Evolutionary conservation across 2,329 filamentous ascomycete genomes (phyloP), one percentile per base, ranked within the genome.

Genomic region (Beauveria asiatica): DNA sequence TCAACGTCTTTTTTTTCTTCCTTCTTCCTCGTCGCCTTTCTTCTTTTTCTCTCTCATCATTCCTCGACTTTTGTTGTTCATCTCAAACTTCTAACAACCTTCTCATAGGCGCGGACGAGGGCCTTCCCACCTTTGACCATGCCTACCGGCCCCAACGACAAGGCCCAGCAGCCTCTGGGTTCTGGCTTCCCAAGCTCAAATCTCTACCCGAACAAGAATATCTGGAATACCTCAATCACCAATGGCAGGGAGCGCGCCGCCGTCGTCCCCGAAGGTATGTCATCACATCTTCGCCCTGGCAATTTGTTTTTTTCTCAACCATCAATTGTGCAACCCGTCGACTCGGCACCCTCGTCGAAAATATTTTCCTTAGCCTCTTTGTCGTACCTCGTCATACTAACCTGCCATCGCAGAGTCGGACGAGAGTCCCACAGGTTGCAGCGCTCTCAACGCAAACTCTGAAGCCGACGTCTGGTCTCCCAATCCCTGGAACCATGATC

Each of bases 361-460:
- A 30, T 48, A 45, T 48, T 39, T 30, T 57, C 27, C 21, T 23
- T 21, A 16, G 19, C 27, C 48, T 23, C 3, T 23, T 8, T n/a
- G 17, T 27, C 17, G 13, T 19, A 19, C 21, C 33, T 41, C 17
- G n/a, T 30, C 45, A 30, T 30, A 27, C 55, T 51, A 58, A 58
- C 37, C 37, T n/a, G 3, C 13, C 13, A 45, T 49, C 42, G 25
- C 61, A 72, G 71, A 72, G 19, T 58, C 67, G 60, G 68, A 73
- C 59, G 68, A 69, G 30, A 65, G 68, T 59, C 83, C 86, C 67
- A 85, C 84, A 3, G 88, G 88, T 53, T 90, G 88, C 6, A 81
- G 85, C 62, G 88, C 87, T 61, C 77, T 92, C 44, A 79, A 89
- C 62, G 80, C 83, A 49, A 83, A 85, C 46, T 89, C 88, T 10